phyloP scores from a whole-genome alignment of 2,329 filamentous ascomycete genomes.

The Emydomyces testavorans region DNA sequence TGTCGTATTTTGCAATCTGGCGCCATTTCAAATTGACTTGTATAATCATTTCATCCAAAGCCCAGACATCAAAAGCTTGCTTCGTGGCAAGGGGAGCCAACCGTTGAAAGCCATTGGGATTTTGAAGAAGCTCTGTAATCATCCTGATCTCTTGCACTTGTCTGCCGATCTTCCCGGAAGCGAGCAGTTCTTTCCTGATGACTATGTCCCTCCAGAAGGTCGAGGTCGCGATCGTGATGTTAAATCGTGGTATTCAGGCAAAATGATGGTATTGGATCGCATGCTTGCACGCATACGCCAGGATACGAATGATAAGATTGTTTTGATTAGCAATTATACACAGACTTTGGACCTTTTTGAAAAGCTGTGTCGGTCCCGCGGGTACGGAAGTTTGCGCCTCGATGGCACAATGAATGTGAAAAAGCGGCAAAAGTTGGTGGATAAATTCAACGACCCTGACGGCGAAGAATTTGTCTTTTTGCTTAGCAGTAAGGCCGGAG shows the following conservation, averaged over 20 bases:
- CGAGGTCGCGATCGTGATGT: conserved; percentile 84
- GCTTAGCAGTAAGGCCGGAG: conserved; percentile 92
- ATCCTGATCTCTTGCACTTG: conserved; percentile 82
- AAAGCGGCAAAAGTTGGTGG: conserved; percentile 92
- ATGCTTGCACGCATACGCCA: conserved; percentile 93
- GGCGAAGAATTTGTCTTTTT: conserved; percentile 87
- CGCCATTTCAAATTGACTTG: conserved; percentile 80
- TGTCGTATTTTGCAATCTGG: conserved; percentile 92
- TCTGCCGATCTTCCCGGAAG: conserved; percentile 75
- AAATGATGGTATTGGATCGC: conserved; percentile 94
- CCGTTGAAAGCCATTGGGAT: conserved; percentile 93
- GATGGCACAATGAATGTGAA: conserved; percentile 97
- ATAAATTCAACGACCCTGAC: conserved; percentile 91
- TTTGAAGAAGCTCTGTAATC: conserved; percentile 96
- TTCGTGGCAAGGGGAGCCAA: conserved; percentile 88
- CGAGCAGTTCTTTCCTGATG: conserved; percentile 67
- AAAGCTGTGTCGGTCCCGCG: conserved; percentile 69
- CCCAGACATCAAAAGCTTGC: conserved; percentile 80
- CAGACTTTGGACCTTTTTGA: conserved; percentile 93
- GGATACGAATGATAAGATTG: conserved; percentile 98
- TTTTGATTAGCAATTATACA: conserved; percentile 97
- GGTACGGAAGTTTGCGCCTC: conserved; percentile 75
- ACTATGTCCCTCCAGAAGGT: conserved; percentile 77
- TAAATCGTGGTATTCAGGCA: conserved; percentile 92
- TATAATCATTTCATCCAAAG: conserved; percentile 98